Evolutionary conservation across 1,284 basidiomycete genomes (phyloP), one percentile per base, ranked within the genome.

Genomic region (Meripilus lineatus): DNA sequence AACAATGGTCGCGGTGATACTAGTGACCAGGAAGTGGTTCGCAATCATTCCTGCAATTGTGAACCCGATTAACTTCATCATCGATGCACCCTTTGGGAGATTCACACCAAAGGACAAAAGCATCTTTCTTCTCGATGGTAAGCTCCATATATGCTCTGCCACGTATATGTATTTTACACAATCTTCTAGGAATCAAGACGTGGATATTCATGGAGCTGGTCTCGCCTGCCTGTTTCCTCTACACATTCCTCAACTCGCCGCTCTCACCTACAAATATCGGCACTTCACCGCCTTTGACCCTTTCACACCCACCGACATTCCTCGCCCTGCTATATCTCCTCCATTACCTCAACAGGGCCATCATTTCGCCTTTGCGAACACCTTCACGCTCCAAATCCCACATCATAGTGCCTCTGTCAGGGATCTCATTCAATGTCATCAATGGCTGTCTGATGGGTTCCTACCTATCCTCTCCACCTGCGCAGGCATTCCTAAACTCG

Each of bases 171-270:
- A 5, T 14, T 17, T 21, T 20, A 26, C 32, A 33, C 6, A 38
- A 13, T 14, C 17, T 34, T n/a, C 28, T 41, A 67, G 70, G 71
- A 14, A 72, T 77, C 49, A 72, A 69, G 52, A 71, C 84, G 24
- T 94, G 92, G 90, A 84, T 91, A 21, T 32, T 77, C 39, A 94
- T 94, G 90, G 92, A 95, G 64, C 67, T 89, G 33, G 72, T 87
- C n/a, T 76, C 89, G 3, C 89, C 90, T 5, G 42, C 80, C 50
- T 55, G 61, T n/a, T 82, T 88, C 57, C 43, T 72, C 26, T 65
- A 68, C 64, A 67, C 71, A 33, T 72, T 75, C 68, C 52, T 74
- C 13, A 59, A 69, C 48, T 68, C 71, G 14, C 77, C 79, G 10
- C 58, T 76, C 49, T 60, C 70, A 40, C 40, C 44, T 25, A 44